phyloP scores from a whole-genome alignment of 1,284 basidiomycete species.

The Boletus calvinii region DNA sequence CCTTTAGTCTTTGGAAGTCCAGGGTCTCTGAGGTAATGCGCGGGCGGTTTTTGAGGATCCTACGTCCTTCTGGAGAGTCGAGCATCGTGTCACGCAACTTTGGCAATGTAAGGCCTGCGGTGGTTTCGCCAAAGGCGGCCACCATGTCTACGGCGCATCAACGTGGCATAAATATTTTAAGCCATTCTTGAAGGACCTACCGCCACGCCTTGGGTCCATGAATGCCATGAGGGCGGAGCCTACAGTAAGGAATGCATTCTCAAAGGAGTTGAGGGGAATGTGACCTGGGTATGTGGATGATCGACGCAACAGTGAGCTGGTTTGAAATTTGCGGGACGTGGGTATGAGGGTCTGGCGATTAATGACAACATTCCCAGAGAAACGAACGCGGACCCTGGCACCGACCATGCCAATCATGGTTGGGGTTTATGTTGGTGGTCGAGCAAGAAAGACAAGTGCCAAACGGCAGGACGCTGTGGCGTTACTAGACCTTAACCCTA shows the following conservation, averaged over 20 bases:
- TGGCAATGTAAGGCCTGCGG: constrained; percentile 80
- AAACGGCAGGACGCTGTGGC: no score
- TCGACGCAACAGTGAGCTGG: constrained; percentile 19
- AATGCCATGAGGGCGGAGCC: constrained; percentile 88
- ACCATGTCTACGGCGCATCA: constrained; percentile 73
- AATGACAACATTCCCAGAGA: neutral
- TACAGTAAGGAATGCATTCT: constrained; percentile 82
- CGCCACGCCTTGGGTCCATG: constrained; percentile 80
- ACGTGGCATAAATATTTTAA: neutral
- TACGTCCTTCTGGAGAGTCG: constrained; percentile 74
- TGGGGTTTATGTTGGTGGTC: neutral
- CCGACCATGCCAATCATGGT: constrained; percentile 1
- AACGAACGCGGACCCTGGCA: neutral
- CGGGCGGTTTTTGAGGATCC: constrained; percentile 83
- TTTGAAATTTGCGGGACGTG: constrained; percentile 12
- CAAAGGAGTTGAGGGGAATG: constrained; percentile 77
- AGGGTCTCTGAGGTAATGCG: constrained; percentile 79
- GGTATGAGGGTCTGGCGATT: neutral
- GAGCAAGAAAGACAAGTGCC: neutral
- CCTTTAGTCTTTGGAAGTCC: constrained; percentile 65
- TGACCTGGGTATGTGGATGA: constrained; percentile 69
- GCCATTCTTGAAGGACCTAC: constrained; percentile 45
- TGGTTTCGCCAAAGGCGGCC: constrained; percentile 89
- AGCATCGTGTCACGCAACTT: constrained; percentile 81
- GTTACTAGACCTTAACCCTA: constrained; percentile 21